These are phyloP conservation scores for Epichloe baconii DNA, from an alignment of 2,329 filamentous ascomycete species.

Conservation along the genomic window DNA sequence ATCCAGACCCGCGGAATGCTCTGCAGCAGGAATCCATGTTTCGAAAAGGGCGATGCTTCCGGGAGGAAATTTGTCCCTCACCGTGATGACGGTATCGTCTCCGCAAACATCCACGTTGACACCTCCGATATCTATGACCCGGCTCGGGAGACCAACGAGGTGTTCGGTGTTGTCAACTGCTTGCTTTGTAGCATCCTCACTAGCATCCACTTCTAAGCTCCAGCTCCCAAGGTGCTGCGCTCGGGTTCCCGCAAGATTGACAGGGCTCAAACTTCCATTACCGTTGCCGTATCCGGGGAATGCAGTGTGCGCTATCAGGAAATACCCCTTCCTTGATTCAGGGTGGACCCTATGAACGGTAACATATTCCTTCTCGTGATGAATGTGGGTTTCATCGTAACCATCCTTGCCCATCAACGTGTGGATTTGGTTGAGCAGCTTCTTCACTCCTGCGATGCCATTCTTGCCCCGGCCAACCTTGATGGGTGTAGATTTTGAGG, in stretches of 20 bases:
- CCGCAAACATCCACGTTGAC: slow-evolving; percentile 59
- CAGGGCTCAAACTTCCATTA: slow-evolving; percentile 66
- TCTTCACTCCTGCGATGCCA: slow-evolving; percentile 84
- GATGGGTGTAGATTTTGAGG: slow-evolving; percentile 46
- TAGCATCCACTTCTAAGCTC: slow-evolving; percentile 80
- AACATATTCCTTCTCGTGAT: slow-evolving; percentile 92
- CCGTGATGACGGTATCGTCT: slow-evolving; percentile 64
- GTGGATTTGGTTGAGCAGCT: slow-evolving; percentile 87
- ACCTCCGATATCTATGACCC: slow-evolving; percentile 60
- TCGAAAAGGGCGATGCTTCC: slow-evolving; percentile 93
- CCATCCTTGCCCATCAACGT: slow-evolving; percentile 89
- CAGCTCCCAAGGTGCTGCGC: slow-evolving; percentile 81
- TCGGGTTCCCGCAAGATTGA: slow-evolving; percentile 70
- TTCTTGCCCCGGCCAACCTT: slow-evolving; percentile 58
- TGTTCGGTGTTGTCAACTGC: slow-evolving; percentile 55
- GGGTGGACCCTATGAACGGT: slow-evolving; percentile 94
- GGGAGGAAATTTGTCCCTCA: slow-evolving; percentile 75
- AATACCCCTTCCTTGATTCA: slow-evolving; percentile 82
- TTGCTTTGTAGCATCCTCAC: slow-evolving; percentile 51
- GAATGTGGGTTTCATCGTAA: slow-evolving; percentile 90
- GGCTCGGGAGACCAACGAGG: slow-evolving; percentile 73
- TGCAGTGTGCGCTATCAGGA: slow-evolving; percentile 89
- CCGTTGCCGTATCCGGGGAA: slow-evolving; percentile 83
- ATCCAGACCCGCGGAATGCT: slow-evolving; percentile 73
- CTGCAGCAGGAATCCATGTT: slow-evolving; percentile 83